Percentiles rank a stretch among this genome's conserved stretches.
phyloP scores from a whole-genome alignment of 441 rosid species.

The Populus hybrid region DNA sequence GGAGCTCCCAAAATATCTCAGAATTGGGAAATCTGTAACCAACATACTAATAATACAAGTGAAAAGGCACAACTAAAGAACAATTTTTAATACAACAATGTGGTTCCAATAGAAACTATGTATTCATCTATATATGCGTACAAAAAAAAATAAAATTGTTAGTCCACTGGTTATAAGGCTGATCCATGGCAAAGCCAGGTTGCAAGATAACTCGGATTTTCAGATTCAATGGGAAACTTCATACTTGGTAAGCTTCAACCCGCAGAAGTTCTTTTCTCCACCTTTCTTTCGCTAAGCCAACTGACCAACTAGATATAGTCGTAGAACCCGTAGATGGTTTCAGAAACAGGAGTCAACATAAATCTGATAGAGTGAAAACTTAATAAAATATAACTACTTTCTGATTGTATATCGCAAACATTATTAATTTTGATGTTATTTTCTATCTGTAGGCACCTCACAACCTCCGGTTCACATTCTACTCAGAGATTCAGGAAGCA shows the following conservation, averaged over 20 bases:
- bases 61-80: neutral
- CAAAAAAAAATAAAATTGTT: too few relatives aligned
- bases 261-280: neutral
- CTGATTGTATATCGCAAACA: neutral
- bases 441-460: conserved; percentile 46
- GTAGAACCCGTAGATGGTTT: neutral
- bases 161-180: too few relatives aligned
- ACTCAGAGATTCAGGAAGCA: conserved; percentile 46
- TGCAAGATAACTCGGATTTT: too few relatives aligned
- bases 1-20: too few relatives aligned
- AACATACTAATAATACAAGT: neutral
- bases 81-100: neutral
- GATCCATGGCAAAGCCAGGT: too few relatives aligned
- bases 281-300: neutral
- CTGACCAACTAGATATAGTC: neutral
- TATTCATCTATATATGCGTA: too few relatives aligned
- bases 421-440: neutral
- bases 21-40: neutral
- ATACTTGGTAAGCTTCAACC: neutral
- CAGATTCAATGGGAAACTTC: too few relatives aligned
- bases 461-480: conserved; percentile 48
- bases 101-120: too few relatives aligned
- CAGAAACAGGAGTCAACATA: too few relatives aligned
- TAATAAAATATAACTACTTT: too few relatives aligned
- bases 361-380: too few relatives aligned